A percentile compares a stretch with the other conserved stretches of the same genome.
Evolutionary conservation across 2,329 filamentous ascomycete species (phyloP).

Genomic region (Colletotrichum magnum): DNA sequence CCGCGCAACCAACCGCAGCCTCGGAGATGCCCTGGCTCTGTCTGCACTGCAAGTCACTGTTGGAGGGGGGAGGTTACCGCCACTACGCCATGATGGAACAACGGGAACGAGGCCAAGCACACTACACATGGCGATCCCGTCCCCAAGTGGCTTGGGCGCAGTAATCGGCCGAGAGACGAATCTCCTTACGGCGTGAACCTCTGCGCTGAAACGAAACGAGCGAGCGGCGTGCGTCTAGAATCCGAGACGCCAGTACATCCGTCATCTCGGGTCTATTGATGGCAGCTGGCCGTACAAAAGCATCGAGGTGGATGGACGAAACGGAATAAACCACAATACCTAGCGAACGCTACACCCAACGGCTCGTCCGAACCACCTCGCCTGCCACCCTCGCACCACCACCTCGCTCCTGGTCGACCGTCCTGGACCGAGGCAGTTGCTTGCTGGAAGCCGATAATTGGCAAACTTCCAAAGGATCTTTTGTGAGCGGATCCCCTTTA

Average conservation of each 20-base stretch:
- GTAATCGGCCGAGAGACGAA: conserved; percentile 32
- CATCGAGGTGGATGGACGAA: conserved; percentile 20
- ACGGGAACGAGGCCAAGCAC: conserved; percentile 21
- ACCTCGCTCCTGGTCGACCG: conserved; percentile 13
- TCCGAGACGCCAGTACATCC: not conserved
- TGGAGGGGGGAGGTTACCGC: not conserved
- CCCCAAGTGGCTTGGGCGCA: conserved; percentile 24
- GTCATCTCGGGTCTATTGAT: conserved; percentile 1
- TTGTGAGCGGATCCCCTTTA: conserved; percentile 30
- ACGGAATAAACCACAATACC: not conserved
- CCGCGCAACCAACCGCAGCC: conserved; percentile 20
- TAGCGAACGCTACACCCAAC: conserved; percentile 15
- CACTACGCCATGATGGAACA: conserved; percentile 4
- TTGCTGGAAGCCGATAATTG: conserved; percentile 28
- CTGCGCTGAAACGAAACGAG: conserved; percentile 23
- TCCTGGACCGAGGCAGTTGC: conserved; percentile 11
- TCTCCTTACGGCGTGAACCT: conserved; percentile 11
- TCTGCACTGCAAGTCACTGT: conserved; percentile 31
- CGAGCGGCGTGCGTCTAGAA: conserved; percentile 8
- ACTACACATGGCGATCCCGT: conserved; percentile 33
- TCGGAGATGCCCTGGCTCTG: conserved; percentile 33
- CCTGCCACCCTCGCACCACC: conserved; percentile 23
- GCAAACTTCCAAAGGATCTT: conserved; percentile 34
- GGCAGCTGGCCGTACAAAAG: not conserved
- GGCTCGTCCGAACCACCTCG: conserved; percentile 30